These are phyloP conservation scores for Arachis stenosperma DNA, from an alignment of 306 rosid genomes.

Conservation along the genomic window DNA sequence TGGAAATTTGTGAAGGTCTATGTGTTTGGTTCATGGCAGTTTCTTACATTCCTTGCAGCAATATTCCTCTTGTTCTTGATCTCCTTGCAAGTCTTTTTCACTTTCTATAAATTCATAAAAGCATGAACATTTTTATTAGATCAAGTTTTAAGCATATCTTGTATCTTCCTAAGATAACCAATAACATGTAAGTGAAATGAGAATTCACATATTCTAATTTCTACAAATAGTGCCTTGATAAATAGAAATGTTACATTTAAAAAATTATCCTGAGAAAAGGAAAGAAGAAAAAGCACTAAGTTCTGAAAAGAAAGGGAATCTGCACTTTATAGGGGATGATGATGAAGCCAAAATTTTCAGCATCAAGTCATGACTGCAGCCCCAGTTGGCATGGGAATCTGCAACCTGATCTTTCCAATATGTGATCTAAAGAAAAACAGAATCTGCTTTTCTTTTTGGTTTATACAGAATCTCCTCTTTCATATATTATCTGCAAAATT, in stretches of 20 bases:
- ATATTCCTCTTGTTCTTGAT: conserved; percentile 57
- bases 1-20: conserved; percentile 54
- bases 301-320: neutral
- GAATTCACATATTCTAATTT: too few species aligned
- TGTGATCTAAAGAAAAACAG: neutral
- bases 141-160: neutral
- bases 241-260: too few species aligned
- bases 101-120: conserved; percentile 42
- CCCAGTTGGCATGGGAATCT: neutral
- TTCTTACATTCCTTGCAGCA: conserved; percentile 62
- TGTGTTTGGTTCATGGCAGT: conserved; percentile 73
- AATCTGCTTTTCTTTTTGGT: neutral
- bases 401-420: neutral
- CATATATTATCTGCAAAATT: too few species aligned
- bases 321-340: neutral
- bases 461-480: too few species aligned
- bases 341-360: neutral
- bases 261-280: too few species aligned
- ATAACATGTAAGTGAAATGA: too few species aligned
- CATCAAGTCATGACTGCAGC: neutral
- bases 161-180: too few species aligned
- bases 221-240: too few species aligned
- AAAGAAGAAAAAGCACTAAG: neutral
- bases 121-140: neutral
- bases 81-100: conserved; percentile 49